A percentile compares a stretch with the other conserved stretches of the same genome.
Evolutionary conservation across 306 rosid genomes (phyloP).

Genomic region (Corylus americana): DNA sequence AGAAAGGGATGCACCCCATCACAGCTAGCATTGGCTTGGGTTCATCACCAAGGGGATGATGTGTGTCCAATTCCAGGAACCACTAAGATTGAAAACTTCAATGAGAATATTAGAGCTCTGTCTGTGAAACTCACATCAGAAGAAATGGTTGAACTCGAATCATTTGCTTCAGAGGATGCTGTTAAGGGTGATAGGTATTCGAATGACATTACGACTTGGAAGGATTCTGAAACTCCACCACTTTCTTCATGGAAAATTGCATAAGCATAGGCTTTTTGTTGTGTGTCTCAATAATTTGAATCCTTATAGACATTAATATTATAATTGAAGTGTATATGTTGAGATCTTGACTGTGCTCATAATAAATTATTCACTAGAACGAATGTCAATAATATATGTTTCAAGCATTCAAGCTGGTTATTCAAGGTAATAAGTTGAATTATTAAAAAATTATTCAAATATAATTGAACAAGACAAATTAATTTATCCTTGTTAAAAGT

Average conservation of each 20-base stretch:
- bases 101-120: constrained; percentile 62
- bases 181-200: constrained; percentile 51
- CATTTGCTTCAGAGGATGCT: constrained; percentile 41
- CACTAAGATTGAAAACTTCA: constrained; percentile 59
- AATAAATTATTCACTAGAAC: too few species aligned
- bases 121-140: constrained; percentile 57
- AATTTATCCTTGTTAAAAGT: too few species aligned
- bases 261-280: constrained; percentile 1
- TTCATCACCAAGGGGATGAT: constrained; percentile 68
- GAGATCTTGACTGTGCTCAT: background rate
- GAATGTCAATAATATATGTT: too few species aligned
- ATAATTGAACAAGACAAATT: too few species aligned
- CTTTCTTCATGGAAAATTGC: constrained; percentile 49
- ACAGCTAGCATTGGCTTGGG: constrained; percentile 68
- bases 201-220: constrained; percentile 24
- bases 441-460: too few species aligned
- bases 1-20: constrained; percentile 63
- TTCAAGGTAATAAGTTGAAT: too few species aligned
- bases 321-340: background rate
- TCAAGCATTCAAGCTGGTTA: too few species aligned
- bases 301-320: background rate
- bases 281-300: background rate
- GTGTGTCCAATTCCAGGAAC: constrained; percentile 84
- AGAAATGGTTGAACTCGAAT: constrained; percentile 63
- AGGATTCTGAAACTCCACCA: constrained; percentile 53